Evolutionary conservation across 805 yeast species (phyloP).

Genomic region (Ogataea degrootiae): DNA sequence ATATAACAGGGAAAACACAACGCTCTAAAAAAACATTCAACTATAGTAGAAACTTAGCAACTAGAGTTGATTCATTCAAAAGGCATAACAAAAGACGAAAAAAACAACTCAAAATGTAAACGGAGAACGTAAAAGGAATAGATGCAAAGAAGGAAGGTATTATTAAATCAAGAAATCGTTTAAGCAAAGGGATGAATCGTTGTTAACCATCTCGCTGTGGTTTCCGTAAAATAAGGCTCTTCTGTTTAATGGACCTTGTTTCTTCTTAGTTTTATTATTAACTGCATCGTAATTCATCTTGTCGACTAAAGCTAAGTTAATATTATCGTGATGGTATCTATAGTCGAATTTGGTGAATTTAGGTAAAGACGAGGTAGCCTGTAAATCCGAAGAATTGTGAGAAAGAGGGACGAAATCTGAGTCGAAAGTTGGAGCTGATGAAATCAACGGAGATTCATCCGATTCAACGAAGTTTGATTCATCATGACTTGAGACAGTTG

Average conservation of each 20-base stretch:
- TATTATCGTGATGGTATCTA: constrained; percentile 24
- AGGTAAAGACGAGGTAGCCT: constrained; percentile 1
- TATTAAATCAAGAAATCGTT: constrained; percentile 21
- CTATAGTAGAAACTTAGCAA: no score
- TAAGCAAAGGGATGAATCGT: constrained; percentile 16
- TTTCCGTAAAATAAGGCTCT: constrained; percentile 29
- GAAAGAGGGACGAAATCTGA: neutral
- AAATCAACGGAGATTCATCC: neutral
- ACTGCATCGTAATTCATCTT: constrained; percentile 6
- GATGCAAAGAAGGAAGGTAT: neutral
- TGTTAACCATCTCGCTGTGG: constrained; percentile 28
- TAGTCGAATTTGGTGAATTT: constrained; percentile 20
- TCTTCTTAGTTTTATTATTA: constrained; percentile 4
- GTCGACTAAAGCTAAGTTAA: constrained; percentile 25
- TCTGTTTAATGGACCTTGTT: constrained; percentile 25
- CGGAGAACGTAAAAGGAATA: neutral
- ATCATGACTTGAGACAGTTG: neutral
- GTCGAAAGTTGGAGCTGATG: neutral
- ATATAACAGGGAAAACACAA: no score
- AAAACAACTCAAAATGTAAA: neutral
- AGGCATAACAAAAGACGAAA: neutral
- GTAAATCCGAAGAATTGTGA: neutral
- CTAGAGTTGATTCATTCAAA: no score
- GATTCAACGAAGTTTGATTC: neutral
- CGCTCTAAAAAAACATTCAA: no score